A percentile compares a stretch with the other conserved stretches of the same genome.
Evolutionary conservation across 495 filamentous ascomycete species (phyloP).

Genomic region (Annulohypoxylon nitens): DNA sequence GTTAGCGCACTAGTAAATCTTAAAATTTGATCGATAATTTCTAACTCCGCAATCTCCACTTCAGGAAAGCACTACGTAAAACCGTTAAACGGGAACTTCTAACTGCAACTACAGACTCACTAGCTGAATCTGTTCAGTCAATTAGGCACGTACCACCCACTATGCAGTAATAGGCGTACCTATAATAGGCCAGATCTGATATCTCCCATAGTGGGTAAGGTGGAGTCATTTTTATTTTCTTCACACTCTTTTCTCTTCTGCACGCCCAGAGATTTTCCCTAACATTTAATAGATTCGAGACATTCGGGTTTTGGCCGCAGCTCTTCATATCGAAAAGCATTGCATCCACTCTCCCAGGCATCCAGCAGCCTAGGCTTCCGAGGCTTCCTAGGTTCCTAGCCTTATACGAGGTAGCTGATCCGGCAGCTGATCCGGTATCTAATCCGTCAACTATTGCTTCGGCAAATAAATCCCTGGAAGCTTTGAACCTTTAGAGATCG

Average conservation of each 20-base stretch:
- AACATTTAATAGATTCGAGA: slow-evolving; percentile 8
- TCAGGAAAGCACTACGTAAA: too few species aligned
- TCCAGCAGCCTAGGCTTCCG: too few species aligned
- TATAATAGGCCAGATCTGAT: too few species aligned
- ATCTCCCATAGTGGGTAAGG: too few species aligned
- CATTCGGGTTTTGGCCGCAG: neutral
- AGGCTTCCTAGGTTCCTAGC: neutral
- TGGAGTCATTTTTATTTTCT: neutral
- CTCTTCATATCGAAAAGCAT: slow-evolving; percentile 18
- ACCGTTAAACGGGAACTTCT: too few species aligned
- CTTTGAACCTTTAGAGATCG: neutral
- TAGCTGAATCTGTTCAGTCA: neutral
- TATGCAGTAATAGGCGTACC: too few species aligned
- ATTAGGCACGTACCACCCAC: too few species aligned
- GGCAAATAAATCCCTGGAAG: neutral
- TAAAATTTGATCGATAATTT: slow-evolving; percentile 9
- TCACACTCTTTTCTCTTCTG: neutral
- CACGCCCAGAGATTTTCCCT: slow-evolving; percentile 4
- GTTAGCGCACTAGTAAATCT: neutral
- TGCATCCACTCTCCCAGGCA: neutral
- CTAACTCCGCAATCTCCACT: slow-evolving; percentile 21
- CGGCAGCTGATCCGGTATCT: neutral
- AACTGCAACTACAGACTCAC: neutral
- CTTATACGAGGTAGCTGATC: neutral
- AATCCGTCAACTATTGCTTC: slow-evolving; percentile 6